Base-by-base conservation (phyloP, 1,284 basidiomycete genomes). In the Melampsora larici-populina region DNA sequence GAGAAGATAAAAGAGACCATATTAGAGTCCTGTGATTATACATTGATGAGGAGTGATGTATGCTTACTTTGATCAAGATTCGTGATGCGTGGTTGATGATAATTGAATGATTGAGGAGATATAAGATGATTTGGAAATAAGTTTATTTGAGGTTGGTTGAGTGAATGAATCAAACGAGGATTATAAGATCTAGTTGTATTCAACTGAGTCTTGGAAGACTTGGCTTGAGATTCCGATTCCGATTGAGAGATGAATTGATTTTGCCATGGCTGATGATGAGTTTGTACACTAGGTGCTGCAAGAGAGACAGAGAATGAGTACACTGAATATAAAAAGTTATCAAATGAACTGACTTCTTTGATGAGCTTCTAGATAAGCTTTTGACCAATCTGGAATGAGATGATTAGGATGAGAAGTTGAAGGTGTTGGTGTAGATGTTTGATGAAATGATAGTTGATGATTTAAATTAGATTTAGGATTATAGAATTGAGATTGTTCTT, bases 211-310 rank as follows among this genome's bases (percentile, higher is more conserved):
- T 55, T n/a, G 29, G 69, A 29, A 36, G 31, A 55, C 17, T 48
- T 51, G 43, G 9, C 29, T 33, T 43, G 46, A 7, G 67, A 26
- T 21, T 21, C 4, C 4, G 18, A 6, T 58, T 58, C 21, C 4
- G 51, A 43, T 66, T 48, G 40, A 33, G 51, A 55, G n/a, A 36
- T 55, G 69, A 70, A 70, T 70, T 70, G 49, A 15, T 49, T 58
- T 60, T 58, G 26, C 69, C 69, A 70, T 21, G 21, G 49, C 0
- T 49, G 26, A 49, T 70, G 24, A 24, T 69, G 24, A 31, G 8
- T 40, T 70, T 46, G 51, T 36, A 36, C 9, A 9, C 36, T 36
- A 36, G 36, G 36, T 36, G 36, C 36, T 36, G 36, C 36, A 36
- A 36, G 36, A 36, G 36, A 36, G 36, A 36, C 5, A 36, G 36